Base-by-base conservation (phyloP, 495 filamentous ascomycete genomes). In the Aspergillus haitiensis region DNA sequence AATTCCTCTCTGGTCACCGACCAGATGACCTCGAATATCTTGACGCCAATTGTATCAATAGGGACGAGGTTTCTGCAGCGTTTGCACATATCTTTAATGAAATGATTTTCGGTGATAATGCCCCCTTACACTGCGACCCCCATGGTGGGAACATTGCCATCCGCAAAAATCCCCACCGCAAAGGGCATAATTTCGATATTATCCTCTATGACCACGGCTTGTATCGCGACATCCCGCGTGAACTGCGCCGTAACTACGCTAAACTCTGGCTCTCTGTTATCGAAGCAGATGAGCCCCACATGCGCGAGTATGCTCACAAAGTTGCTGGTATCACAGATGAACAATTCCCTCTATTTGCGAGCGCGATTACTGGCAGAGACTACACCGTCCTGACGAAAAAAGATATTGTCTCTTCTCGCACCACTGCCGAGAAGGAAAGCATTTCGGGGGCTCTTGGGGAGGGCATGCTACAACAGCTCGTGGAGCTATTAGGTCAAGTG, bases 161-260 rank as follows among this genome's bases (percentile, higher is more conserved):
- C 60, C 85, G 94, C 32, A 83, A 85, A 65, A 93, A 92, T 64
- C 63, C 75, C 13, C 72, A 70, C 6, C 76, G 85, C 32, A 71
- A 79, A 15, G 73, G 75, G 35, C 84, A 83, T n/a, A 97, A 97
- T 68, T 99, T 99, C 66, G 95, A 99, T 67, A 88, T 99, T 60
- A 89, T 99, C 61, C 83, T 98, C n/a, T 97, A 96, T 71, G 95
- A 99, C 67, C 95, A 99, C 72, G 95, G 95, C 1, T 79, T 99
- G 4, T 99, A 99, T 73, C 89, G 95, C 42, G 90, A 93, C 66
- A 98, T 99, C 61, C 90, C 92, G 10, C 77, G 80, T 32, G 73
- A 86, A 7, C 73, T 97, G 3, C 87, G 90, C 52, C 84, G 92
- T 9, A 89, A 87, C 49, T 99, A 99, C 70, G 95, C 95, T 42